Conservation (phyloP, 1,284 basidiomycete species). For the Cutaneotrichosporon mucoides region DNA sequence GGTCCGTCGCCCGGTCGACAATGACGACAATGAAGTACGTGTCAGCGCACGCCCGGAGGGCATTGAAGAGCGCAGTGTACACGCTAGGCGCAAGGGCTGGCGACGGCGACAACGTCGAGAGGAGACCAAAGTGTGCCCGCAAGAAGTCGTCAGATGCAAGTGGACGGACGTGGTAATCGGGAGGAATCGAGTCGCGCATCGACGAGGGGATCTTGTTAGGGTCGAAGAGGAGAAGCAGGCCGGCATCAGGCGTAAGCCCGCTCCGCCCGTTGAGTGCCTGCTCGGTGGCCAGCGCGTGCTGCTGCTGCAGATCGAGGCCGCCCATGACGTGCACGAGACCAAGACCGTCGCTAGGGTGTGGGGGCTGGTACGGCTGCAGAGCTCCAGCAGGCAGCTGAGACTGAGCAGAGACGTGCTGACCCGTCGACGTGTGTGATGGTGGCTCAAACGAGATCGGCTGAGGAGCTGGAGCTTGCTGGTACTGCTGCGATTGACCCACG, state of each 20-base stretch:
- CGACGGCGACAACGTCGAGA: constrained; percentile 71
- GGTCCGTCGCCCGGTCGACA: constrained; percentile 67
- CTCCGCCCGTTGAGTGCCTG: neutral
- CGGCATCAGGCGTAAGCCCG: constrained; percentile 57
- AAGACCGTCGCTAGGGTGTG: neutral
- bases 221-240: constrained; percentile 72
- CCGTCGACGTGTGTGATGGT: neutral
- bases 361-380: neutral
- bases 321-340: no score
- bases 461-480: no score
- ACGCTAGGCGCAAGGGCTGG: constrained; percentile 69
- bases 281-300: neutral
- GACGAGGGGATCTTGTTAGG: constrained; percentile 56
- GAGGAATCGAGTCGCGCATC: constrained; percentile 21
- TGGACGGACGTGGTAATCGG: constrained; percentile 61
- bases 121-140: constrained; percentile 77
- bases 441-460: neutral
- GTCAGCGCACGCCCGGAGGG: constrained; percentile 47
- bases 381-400: neutral
- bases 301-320: no score
- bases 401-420: neutral
- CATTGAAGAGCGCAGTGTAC: constrained; percentile 65
- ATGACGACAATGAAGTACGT: constrained; percentile 86
- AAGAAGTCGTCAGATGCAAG: constrained; percentile 78
- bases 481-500: neutral